Base-by-base conservation (phyloP, 2,329 filamentous ascomycete species). In the Diplodia sapinea region DNA sequence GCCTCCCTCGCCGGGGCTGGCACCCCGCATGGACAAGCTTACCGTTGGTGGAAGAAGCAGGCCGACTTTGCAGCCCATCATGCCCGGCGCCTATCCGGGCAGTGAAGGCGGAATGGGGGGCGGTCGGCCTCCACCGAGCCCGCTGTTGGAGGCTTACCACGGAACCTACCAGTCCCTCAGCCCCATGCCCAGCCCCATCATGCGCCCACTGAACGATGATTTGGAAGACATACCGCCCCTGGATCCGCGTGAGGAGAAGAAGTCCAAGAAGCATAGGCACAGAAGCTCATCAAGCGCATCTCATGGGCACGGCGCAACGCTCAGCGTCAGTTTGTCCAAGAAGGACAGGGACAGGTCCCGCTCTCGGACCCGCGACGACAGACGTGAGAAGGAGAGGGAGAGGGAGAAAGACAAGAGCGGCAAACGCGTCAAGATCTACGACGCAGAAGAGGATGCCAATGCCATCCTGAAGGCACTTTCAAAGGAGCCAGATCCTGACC, bases 91-190 rank as follows among this genome's bases (percentile, higher is more conserved):
- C 13, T 72, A 73, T 68, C 71, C 74, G 5, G 73, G 73, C 15
- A 71, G 70, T 54, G 51, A 57, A 23, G 55, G 54, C 31, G 52
- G 63, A 2, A 47, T 31, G 7, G 72, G 69, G 49, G 77, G 75
- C 23, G 79, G 75, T 40, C 76, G 84, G 54, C 86, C 92, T 1
- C 92, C 93, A 0, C 88, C 88, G 0, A 97, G 93, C 70, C 95
- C 94, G 0, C 83, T 98, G 61, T 87, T 97, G 1, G 94, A 98
- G 79, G 90, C 95, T 0, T 98, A 98, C 79, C 91, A 90, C 70
- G 94, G 94, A 49, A 97, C 94, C 0, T 98, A 96, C 74, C 94
- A 98, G 79, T 92, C 92, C 68, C 91, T 96, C 73, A 97, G 94
- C 0, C 94, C 94, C 0, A 97, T 97, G 92, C 94, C 94, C 0